Percentiles rank a stretch among this genome's conserved stretches.
These are phyloP conservation scores for Oryza meridionalis DNA, from an alignment of 176 grass and related monocot species.

Conservation along the genomic window DNA sequence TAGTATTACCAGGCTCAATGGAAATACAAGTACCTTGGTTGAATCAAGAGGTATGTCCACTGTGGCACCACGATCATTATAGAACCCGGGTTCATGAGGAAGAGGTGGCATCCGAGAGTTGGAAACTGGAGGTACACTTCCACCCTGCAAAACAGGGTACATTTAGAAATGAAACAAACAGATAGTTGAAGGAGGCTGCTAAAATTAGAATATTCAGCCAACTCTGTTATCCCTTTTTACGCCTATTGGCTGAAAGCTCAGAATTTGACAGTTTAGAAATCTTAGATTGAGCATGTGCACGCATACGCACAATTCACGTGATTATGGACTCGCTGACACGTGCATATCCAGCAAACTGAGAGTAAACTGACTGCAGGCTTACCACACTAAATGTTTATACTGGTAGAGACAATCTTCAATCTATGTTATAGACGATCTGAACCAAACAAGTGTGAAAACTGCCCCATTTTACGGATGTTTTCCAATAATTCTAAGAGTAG, in stretches of 20 bases:
- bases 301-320: not conserved
- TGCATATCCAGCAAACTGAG: not conserved
- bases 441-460: not conserved
- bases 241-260: not conserved
- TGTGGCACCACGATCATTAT: conserved; percentile 67
- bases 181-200: not conserved
- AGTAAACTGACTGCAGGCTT: too few species aligned
- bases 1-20: conserved; percentile 12
- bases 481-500: not conserved
- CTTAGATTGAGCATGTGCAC: not conserved
- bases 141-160: conserved; percentile 39
- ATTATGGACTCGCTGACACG: not conserved
- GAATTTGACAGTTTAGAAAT: not conserved
- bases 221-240: not conserved
- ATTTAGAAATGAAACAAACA: conserved; percentile 17
- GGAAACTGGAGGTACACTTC: conserved; percentile 72
- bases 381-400: not conserved
- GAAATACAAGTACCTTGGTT: conserved; percentile 48
- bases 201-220: not conserved
- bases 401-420: not conserved
- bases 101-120: conserved; percentile 87
- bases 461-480: not conserved
- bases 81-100: conserved; percentile 94
- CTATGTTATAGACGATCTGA: not conserved
- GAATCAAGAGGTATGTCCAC: conserved; percentile 89